A percentile compares a stretch with the other conserved stretches of the same genome.
These are phyloP conservation scores for Huntiella moniliformis DNA, from an alignment of 2,329 filamentous ascomycete species.

Conservation along the genomic window DNA sequence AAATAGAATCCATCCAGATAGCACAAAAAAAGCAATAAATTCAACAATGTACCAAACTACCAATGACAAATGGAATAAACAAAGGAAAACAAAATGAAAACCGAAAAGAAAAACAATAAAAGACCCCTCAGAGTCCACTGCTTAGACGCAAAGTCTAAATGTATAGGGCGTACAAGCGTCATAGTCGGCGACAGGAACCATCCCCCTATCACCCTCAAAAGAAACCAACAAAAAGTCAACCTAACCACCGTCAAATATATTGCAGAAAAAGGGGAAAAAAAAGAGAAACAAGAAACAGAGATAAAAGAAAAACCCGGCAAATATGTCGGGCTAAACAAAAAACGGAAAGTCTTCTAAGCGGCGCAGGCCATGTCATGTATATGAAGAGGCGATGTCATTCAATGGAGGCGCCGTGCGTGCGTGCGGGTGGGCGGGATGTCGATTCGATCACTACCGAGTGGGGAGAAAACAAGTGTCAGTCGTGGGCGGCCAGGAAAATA, in stretches of 20 bases:
- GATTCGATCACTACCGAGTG: not conserved
- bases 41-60: not conserved
- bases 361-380: too few species aligned
- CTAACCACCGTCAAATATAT: too few species aligned
- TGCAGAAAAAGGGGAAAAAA: too few species aligned
- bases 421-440: not conserved
- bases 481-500: not conserved
- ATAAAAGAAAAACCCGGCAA: too few species aligned
- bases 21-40: not conserved
- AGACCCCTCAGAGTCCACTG: too few species aligned
- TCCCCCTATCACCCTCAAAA: too few species aligned
- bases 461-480: slow-evolving; percentile 6
- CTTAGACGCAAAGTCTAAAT: not conserved
- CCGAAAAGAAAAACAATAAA: not conserved
- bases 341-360: too few species aligned
- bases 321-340: too few species aligned
- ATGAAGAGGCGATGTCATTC: not conserved
- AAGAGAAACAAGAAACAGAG: too few species aligned
- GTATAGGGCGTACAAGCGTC: not conserved
- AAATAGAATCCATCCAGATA: not conserved
- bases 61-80: not conserved
- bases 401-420: not conserved
- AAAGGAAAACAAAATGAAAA: not conserved
- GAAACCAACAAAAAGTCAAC: too few species aligned
- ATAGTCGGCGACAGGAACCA: too few species aligned